Evolutionary conservation across 2,329 filamentous ascomycete genomes (phyloP).

Genomic region (Graphilbum sp.): DNA sequence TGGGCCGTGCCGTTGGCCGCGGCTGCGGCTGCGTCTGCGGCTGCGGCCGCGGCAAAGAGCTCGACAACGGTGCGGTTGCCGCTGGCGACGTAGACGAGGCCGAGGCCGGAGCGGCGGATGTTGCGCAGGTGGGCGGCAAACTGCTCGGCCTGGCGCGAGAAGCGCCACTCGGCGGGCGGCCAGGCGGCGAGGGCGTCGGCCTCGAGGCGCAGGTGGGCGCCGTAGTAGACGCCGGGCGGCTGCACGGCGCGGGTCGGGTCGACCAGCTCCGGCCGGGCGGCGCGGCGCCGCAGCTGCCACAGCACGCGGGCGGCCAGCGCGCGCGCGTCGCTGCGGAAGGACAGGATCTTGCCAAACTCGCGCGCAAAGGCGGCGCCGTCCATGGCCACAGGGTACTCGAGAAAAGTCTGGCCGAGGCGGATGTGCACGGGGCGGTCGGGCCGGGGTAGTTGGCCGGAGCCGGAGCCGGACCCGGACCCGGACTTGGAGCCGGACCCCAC

Average conservation of each 20-base stretch:
- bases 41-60: slow-evolving; percentile 9
- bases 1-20: background rate
- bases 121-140: slow-evolving; percentile 15
- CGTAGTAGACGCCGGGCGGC: slow-evolving; percentile 12
- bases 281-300: slow-evolving; percentile 9
- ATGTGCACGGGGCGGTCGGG: slow-evolving; percentile 13
- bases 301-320: slow-evolving; percentile 15
- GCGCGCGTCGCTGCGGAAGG: slow-evolving; percentile 16
- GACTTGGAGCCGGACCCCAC: too few species aligned
- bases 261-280: slow-evolving; percentile 11
- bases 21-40: background rate
- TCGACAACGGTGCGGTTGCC: slow-evolving; percentile 15
- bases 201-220: slow-evolving; percentile 17
- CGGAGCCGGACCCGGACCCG: too few species aligned
- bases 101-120: slow-evolving; percentile 11
- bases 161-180: slow-evolving; percentile 15
- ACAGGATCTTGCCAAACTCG: slow-evolving; percentile 18
- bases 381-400: slow-evolving; percentile 19
- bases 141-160: slow-evolving; percentile 16
- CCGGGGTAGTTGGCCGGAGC: too few species aligned
- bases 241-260: slow-evolving; percentile 13
- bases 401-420: slow-evolving; percentile 17
- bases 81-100: slow-evolving; percentile 15
- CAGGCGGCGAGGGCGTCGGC: slow-evolving; percentile 16
- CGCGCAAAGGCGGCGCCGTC: slow-evolving; percentile 18